These are phyloP conservation scores for Penicillium sp. DNA, from an alignment of 2,329 filamentous ascomycete genomes.

Conservation along the genomic window DNA sequence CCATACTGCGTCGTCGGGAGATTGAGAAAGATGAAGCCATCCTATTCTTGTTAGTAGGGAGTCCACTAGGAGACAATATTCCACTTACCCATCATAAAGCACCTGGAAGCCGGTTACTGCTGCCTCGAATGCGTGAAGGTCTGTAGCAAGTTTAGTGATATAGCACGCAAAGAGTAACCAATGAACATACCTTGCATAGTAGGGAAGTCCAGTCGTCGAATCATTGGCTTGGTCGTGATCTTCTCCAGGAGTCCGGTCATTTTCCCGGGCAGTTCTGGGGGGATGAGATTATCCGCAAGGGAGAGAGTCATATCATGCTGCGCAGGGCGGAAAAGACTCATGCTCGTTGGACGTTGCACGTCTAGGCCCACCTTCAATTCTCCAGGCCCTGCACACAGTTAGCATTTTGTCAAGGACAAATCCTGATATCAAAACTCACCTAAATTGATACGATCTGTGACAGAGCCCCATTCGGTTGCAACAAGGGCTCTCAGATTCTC, in stretches of 20 bases:
- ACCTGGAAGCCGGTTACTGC: conserved; percentile 80
- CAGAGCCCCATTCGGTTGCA: conserved; percentile 72
- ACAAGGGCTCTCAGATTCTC: conserved; percentile 74
- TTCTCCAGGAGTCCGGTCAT: conserved; percentile 65
- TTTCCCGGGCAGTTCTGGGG: conserved; percentile 63
- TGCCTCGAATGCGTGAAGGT: conserved; percentile 76
- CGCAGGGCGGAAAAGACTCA: conserved; percentile 69
- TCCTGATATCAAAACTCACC: conserved; percentile 39
- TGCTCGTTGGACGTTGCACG: conserved; percentile 60
- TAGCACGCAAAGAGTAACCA: neutral
- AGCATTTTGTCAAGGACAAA: conserved; percentile 7
- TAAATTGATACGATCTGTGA: conserved; percentile 83
- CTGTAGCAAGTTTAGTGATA: conserved; percentile 35
- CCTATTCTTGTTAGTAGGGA: conserved; percentile 30
- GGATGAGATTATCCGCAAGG: conserved; percentile 66
- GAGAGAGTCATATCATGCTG: conserved; percentile 78
- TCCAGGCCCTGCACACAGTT: conserved; percentile 56
- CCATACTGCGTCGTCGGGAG: conserved; percentile 80
- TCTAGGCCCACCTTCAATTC: conserved; percentile 69
- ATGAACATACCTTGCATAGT: conserved; percentile 46
- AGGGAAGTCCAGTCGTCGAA: conserved; percentile 72
- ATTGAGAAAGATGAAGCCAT: conserved; percentile 76
- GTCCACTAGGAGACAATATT: conserved; percentile 13
- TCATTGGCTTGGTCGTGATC: conserved; percentile 60
- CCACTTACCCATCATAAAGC: conserved; percentile 62